Percentiles rank a stretch among this genome's conserved stretches.
These are phyloP conservation scores for Aspergillus quadrilineatus DNA, from an alignment of 2,329 filamentous ascomycete genomes.

Conservation along the genomic window DNA sequence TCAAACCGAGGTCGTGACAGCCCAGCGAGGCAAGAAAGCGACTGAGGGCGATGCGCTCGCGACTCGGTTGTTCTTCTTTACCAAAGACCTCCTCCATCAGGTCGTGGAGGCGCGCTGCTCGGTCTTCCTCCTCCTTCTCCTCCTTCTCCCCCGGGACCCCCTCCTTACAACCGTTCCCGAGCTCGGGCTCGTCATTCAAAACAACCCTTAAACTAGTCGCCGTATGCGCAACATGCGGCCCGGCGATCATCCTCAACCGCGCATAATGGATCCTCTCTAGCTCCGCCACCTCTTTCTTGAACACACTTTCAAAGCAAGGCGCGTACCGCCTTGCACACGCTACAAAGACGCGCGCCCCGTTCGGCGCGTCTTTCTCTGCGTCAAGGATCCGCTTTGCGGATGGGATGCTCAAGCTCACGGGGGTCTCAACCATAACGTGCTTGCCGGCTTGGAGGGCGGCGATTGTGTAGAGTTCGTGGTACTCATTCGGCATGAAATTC, in stretches of 20 bases:
- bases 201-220: slow-evolving; percentile 1
- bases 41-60: slow-evolving; percentile 34
- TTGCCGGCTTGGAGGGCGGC: slow-evolving; percentile 56
- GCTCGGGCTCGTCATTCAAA: neutral
- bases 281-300: slow-evolving; percentile 53
- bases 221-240: slow-evolving; percentile 47
- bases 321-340: slow-evolving; percentile 64
- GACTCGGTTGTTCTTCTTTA: slow-evolving; percentile 27
- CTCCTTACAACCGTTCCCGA: no score
- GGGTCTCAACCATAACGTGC: slow-evolving; percentile 61
- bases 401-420: slow-evolving; percentile 51
- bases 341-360: slow-evolving; percentile 54
- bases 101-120: slow-evolving; percentile 13
- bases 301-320: slow-evolving; percentile 52
- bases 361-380: slow-evolving; percentile 46
- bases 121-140: neutral
- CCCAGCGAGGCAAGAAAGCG: slow-evolving; percentile 51
- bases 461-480: slow-evolving; percentile 54
- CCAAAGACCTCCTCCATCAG: slow-evolving; percentile 31
- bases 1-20: slow-evolving; percentile 55
- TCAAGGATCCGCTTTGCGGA: slow-evolving; percentile 50
- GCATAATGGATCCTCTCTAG: slow-evolving; percentile 58
- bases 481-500: slow-evolving; percentile 57
- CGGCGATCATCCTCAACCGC: slow-evolving; percentile 53
- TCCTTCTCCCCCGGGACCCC: no score